phyloP scores from a whole-genome alignment of 805 yeast genomes.

The Kodamaea restingae region DNA sequence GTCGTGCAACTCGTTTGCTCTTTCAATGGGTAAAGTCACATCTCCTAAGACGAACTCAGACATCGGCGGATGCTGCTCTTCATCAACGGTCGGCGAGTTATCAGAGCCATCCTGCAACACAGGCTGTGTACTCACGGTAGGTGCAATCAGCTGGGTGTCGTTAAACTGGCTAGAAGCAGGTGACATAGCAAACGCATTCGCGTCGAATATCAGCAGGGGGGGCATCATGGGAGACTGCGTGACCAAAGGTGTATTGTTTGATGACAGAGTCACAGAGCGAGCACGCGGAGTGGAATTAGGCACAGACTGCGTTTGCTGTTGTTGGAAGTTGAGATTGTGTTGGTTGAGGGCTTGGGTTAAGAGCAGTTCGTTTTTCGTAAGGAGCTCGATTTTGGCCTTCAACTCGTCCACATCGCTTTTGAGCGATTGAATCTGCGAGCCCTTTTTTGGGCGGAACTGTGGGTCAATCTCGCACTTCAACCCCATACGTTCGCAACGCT shows the following conservation, averaged over 20 bases:
- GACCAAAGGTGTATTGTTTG: conserved; percentile 6
- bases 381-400: conserved; percentile 63
- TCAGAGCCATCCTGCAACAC: conserved; percentile 25
- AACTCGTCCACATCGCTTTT: conserved; percentile 82
- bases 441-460: conserved; percentile 84
- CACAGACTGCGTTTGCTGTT: conserved; percentile 12
- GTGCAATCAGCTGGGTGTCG: conserved; percentile 11
- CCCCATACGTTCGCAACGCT: conserved; percentile 76
- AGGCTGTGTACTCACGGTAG: conserved; percentile 9
- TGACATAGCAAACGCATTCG: conserved; percentile 3
- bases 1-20: conserved; percentile 70
- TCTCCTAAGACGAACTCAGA: conserved; percentile 74
- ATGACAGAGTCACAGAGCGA: conserved; percentile 4
- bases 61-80: conserved; percentile 23
- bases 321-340: conserved; percentile 31
- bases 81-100: conserved; percentile 24
- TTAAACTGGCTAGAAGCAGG: conserved; percentile 11
- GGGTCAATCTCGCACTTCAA: conserved; percentile 87
- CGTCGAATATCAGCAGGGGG: conserved; percentile 2
- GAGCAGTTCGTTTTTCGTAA: conserved; percentile 59
- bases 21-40: conserved; percentile 58
- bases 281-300: conserved; percentile 2
- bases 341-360: conserved; percentile 60
- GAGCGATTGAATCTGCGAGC: conserved; percentile 80
- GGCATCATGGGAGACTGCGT: conserved; percentile 6